These are phyloP conservation scores for Fusarium devonianum DNA, from an alignment of 2,329 filamentous ascomycete species.

Conservation along the genomic window DNA sequence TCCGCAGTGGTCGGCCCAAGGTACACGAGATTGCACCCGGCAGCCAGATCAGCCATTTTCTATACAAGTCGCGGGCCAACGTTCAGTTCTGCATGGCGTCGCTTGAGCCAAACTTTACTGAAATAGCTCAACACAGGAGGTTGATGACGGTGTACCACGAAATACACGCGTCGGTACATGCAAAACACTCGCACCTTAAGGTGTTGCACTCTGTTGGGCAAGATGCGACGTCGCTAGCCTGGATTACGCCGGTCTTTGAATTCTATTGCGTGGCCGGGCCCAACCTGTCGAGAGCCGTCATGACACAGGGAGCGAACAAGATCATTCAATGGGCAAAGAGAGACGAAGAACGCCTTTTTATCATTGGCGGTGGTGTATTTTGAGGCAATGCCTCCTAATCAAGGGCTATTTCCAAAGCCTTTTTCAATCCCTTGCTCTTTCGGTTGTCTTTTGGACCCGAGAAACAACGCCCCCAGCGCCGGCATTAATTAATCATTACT, in stretches of 20 bases:
- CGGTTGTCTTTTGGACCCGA: conserved; percentile 26
- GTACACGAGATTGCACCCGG: conserved; percentile 81
- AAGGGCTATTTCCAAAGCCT: no score
- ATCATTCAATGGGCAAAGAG: conserved; percentile 90
- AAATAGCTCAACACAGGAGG: conserved; percentile 67
- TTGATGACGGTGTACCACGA: conserved; percentile 86
- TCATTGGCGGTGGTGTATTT: conserved; percentile 94
- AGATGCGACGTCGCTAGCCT: conserved; percentile 83
- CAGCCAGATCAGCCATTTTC: conserved; percentile 84
- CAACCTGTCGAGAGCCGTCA: conserved; percentile 65
- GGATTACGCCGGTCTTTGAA: conserved; percentile 91
- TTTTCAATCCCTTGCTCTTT: no score
- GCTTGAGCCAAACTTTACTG: conserved; percentile 71
- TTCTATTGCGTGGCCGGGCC: conserved; percentile 94
- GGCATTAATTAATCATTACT: conserved; percentile 34
- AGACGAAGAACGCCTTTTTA: conserved; percentile 94
- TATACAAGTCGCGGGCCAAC: conserved; percentile 94
- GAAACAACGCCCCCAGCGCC: conserved; percentile 37
- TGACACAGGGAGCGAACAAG: conserved; percentile 87
- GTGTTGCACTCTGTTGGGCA: conserved; percentile 80
- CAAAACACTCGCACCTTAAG: conserved; percentile 83
- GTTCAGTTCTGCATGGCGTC: conserved; percentile 96
- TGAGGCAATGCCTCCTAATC: conserved; percentile 30
- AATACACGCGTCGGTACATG: conserved; percentile 85
- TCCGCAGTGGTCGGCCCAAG: conserved; percentile 72